Percentiles rank a stretch among this genome's conserved stretches.
These are phyloP conservation scores for Neofusicoccum umdonicola DNA, from an alignment of 2,329 filamentous ascomycete species.

Conservation along the genomic window DNA sequence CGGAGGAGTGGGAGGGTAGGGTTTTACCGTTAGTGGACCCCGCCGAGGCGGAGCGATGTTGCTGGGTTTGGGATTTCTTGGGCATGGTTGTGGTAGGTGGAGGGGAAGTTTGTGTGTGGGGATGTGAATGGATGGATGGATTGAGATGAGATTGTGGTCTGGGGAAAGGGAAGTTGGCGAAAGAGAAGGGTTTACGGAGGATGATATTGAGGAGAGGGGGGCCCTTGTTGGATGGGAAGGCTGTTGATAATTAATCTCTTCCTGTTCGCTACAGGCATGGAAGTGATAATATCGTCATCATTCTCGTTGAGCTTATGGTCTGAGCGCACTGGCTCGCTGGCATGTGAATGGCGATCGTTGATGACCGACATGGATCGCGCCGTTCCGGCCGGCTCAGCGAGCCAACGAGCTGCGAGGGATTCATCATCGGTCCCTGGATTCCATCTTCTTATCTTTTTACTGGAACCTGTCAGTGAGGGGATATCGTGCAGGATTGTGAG, in stretches of 20 bases:
- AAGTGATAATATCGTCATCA: neutral
- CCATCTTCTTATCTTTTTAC: neutral
- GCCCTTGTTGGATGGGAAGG: neutral
- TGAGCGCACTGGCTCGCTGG: neutral
- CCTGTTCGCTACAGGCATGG: neutral
- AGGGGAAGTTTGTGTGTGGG: neutral
- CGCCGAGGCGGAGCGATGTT: neutral
- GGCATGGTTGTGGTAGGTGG: neutral
- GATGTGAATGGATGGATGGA: neutral
- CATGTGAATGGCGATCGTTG: conserved; percentile 12
- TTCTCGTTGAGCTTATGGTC: neutral
- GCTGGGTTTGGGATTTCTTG: neutral
- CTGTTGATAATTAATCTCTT: neutral
- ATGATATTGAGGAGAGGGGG: neutral
- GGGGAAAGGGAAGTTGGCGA: too few species aligned
- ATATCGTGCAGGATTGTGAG: neutral
- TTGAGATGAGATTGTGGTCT: too few species aligned
- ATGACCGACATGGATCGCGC: conserved; percentile 6
- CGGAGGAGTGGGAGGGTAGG: neutral
- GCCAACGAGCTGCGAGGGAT: conserved; percentile 7
- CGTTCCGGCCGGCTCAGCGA: neutral
- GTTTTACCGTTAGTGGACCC: neutral
- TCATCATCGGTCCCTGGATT: conserved; percentile 5
- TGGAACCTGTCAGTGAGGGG: too few species aligned
- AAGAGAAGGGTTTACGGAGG: neutral